Conservation (phyloP, 768 basidiomycete genomes). For the Paxillus ammoniavirescens region DNA sequence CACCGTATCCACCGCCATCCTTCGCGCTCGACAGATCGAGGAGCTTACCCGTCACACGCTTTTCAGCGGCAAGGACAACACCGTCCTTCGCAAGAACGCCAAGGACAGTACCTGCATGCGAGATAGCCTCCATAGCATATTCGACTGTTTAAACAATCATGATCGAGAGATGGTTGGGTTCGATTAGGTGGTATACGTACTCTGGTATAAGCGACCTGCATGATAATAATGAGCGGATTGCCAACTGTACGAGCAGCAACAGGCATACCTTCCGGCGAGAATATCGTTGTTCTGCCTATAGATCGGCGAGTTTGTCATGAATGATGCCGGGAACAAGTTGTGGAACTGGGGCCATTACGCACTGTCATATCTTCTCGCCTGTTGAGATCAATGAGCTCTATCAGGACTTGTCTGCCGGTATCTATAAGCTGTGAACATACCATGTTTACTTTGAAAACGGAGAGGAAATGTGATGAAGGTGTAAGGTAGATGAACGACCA, state of each 20-base stretch:
- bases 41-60: conserved; percentile 97
- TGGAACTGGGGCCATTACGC: conserved; percentile 34
- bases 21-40: conserved; percentile 86
- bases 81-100: conserved; percentile 90
- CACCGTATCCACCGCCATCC: conserved; percentile 82
- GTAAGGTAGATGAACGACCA: conserved; percentile 1
- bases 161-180: not conserved
- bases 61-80: conserved; percentile 90
- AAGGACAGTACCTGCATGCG: conserved; percentile 91
- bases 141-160: conserved; percentile 61
- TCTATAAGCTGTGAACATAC: conserved; percentile 30
- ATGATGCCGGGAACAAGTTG: conserved; percentile 2
- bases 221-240: conserved; percentile 4
- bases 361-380: conserved; percentile 96
- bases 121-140: conserved; percentile 99
- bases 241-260: conserved; percentile 4
- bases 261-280: conserved; percentile 90
- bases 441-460: conserved; percentile 40
- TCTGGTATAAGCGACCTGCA: conserved; percentile 95
- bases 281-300: conserved; percentile 93
- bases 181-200: conserved; percentile 43
- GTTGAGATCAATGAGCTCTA: not conserved
- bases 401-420: not conserved
- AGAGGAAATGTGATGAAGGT: not conserved
- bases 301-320: conserved; percentile 23